Evolutionary conservation across 2,329 filamentous ascomycete genomes (phyloP), one percentile per base, ranked within the genome.

Genomic region (Diaporthe ampelina): DNA sequence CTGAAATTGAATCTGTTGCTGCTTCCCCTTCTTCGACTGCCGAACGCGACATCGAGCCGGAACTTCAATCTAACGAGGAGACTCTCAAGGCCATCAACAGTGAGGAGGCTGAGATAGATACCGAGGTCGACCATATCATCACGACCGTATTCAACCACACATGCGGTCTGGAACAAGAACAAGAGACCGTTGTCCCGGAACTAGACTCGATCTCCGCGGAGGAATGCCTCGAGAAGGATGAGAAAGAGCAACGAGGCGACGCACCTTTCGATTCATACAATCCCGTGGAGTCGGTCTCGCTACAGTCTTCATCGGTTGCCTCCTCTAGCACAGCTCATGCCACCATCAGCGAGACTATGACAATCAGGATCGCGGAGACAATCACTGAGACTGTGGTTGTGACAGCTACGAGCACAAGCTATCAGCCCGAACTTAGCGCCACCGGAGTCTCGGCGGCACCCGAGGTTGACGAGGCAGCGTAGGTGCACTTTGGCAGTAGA

Each of bases 311-410:
- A 11, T 37, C 61, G 24, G 13, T 29, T 24, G 21, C 29, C 19
- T 50, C 29, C 9, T 24, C 61, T 37, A 52, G 26, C 29, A 24
- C 3, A n/a, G 26, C 29, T 1, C 29, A 11, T 2, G 26, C 43
- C 59, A 32, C 63, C 15, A 61, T 29, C 37, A 65, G 29, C 15
- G 26, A 52, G 17, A 67, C n/a, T 5, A 71, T 13, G 29, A 52
- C 24, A 9, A 40, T 70, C 7, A 67, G 15, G n/a, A 24, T 57
- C 26, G 40, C 40, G 29, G 79, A 81, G 74, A 80, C 79, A 13
- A 70, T 80, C 59, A 79, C 79, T 21, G 78, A 81, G 76, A 80
- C 78, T 17, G 77, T 81, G 9, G 73, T 72, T 1, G 77, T 80
- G 67, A 79, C 76, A 48, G 74, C 78, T 29, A 76, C 63, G 35